Base-by-base conservation (phyloP, 805 yeast species). In the Kockiozyma suomiensis region DNA sequence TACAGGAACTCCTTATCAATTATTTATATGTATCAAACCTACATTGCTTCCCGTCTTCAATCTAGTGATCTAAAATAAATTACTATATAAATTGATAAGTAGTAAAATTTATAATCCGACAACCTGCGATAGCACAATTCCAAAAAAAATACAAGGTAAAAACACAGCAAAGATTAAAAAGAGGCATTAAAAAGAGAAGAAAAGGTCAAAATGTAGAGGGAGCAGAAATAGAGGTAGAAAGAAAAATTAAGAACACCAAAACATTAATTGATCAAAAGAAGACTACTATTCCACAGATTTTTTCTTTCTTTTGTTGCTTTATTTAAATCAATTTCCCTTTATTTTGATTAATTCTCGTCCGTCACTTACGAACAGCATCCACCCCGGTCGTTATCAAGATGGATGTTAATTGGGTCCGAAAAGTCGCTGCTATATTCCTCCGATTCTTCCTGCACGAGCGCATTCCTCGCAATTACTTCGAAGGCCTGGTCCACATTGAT, bases 401-500 rank as follows among this genome's bases (percentile, higher is more conserved):
- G 94, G 70, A 93, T 93, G 74, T 93, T 93, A 66, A 93, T 93
- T 25, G 98, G 97, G 75, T 93, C 98, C 50, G 94, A 88, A 74
- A 91, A 93, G 75, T 93, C 98, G 70, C 92, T 97, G 68, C 85
- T 86, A 70, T 87, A 91, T 60, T 90, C 97, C 69, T 89, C 89
- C 56, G 88, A 87, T 70, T 89, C 96, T 73, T 91, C 97, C 75
- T 93, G 98, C 73, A 91, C 97, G 70, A 93, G 79, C 0, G 98
- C 99, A 77, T 90, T 90, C 70, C 97, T 83, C 33, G 97, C 97
- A 69, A 93, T 89, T 45, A 92, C 66, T 73, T 94, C 97, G 71
- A 93, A 93, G 2, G 98, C 98, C 69, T 88, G 85, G 71, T 92
- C 97, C 37, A 93, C 97, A 68, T 96, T 96, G 51, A 92, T 89